Percentiles rank a stretch among this genome's conserved stretches.
These are phyloP conservation scores for Solanum phureja DNA, from an alignment of 257 asterid genomes.

Conservation along the genomic window DNA sequence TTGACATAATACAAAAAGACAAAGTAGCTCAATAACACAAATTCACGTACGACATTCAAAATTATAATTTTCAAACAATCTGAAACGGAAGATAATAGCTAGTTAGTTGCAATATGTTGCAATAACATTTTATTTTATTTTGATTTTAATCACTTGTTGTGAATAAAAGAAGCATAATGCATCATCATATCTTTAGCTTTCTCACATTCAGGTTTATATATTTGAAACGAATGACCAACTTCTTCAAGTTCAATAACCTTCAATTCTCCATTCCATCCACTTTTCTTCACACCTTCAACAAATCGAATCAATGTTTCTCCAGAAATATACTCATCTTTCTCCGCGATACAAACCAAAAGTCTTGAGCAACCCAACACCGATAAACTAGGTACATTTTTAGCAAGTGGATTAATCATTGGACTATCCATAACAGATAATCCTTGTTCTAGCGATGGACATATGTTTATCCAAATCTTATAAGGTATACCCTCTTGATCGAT, in stretches of 20 bases:
- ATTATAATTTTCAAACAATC: neutral
- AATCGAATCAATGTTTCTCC: neutral
- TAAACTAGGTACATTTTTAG: neutral
- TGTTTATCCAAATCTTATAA: neutral
- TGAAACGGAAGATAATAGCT: neutral
- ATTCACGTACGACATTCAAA: neutral
- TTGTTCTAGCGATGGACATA: neutral
- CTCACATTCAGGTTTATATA: neutral
- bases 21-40: neutral
- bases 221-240: conserved; percentile 34
- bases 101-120: neutral
- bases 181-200: conserved; percentile 19
- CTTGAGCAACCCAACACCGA: neutral
- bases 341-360: neutral
- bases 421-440: neutral
- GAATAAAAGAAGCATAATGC: conserved; percentile 28
- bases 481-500: neutral
- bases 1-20: neutral
- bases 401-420: neutral
- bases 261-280: neutral
- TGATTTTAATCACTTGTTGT: neutral
- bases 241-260: conserved; percentile 32
- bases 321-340: neutral
- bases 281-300: neutral
- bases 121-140: neutral